Evolutionary conservation across 345 rosid genomes (phyloP).

Genomic region (Durio zibethinus): DNA sequence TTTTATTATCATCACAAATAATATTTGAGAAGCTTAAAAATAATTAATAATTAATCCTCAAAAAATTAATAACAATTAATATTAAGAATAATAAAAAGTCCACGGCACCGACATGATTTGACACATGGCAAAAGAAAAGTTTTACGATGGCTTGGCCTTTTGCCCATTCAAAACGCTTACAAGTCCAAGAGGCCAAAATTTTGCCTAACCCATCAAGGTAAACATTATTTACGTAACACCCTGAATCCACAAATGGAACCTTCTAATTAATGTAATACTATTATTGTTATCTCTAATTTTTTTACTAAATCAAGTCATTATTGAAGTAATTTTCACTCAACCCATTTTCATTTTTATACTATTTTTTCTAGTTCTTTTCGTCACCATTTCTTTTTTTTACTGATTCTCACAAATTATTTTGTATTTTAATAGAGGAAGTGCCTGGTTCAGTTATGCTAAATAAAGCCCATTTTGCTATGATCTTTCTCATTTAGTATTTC

Average conservation of each 20-base stretch:
- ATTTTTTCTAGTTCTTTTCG: constrained; percentile 14
- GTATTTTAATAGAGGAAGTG: not conserved
- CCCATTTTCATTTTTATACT: not conserved
- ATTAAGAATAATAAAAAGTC: too few species aligned
- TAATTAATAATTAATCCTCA: too few species aligned
- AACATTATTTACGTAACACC: not conserved
- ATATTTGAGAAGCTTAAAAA: too few species aligned
- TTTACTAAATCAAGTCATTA: not conserved
- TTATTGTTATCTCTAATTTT: not conserved
- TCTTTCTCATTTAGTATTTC: not conserved
- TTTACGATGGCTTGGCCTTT: too few species aligned
- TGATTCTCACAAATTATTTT: not conserved
- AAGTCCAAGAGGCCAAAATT: not conserved
- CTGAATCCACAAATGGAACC: not conserved
- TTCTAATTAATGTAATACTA: not conserved
- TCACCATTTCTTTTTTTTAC: constrained; percentile 18
- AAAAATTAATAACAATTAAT: too few species aligned
- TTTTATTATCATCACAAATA: too few species aligned
- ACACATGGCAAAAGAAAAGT: too few species aligned
- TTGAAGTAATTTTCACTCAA: constrained; percentile 3
- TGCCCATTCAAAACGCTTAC: not conserved
- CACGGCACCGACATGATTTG: not conserved
- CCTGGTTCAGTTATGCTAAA: not conserved
- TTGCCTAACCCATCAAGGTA: not conserved
- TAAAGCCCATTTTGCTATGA: not conserved